Conservation (phyloP, 768 basidiomycete genomes). For the Peribolospora baueri region DNA sequence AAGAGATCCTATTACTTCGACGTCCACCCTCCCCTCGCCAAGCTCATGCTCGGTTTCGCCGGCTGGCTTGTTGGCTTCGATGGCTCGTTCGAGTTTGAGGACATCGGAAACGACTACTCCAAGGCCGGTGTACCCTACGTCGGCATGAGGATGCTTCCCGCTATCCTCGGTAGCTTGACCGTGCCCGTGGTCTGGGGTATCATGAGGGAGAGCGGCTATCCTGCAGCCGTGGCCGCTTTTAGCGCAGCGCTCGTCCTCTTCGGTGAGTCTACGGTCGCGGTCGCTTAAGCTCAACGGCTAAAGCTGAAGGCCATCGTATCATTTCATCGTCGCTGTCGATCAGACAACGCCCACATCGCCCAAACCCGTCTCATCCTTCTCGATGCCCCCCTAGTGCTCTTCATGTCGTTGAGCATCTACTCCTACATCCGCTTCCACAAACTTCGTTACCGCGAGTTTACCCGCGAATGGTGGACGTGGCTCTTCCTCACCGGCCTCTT, state of each 20-base stretch:
- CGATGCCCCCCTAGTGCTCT: slow-evolving; percentile 81
- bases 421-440: slow-evolving; percentile 85
- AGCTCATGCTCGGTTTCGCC: slow-evolving; percentile 73
- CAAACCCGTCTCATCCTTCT: slow-evolving; percentile 92
- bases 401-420: slow-evolving; percentile 82
- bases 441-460: slow-evolving; percentile 75
- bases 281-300: neutral
- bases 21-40: slow-evolving; percentile 92
- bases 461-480: slow-evolving; percentile 86
- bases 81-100: slow-evolving; percentile 77
- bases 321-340: too few relatives aligned
- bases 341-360: slow-evolving; percentile 86
- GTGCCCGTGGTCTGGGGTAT: slow-evolving; percentile 77
- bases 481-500: slow-evolving; percentile 65
- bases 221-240: slow-evolving; percentile 69
- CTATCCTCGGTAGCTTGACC: slow-evolving; percentile 70
- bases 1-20: slow-evolving; percentile 92
- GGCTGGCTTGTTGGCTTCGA: slow-evolving; percentile 96
- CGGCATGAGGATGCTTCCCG: slow-evolving; percentile 77
- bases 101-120: slow-evolving; percentile 82
- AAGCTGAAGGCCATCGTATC: neutral
- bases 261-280: slow-evolving; percentile 31
- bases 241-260: slow-evolving; percentile 66
- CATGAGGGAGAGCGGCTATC: slow-evolving; percentile 96
- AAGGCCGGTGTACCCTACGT: slow-evolving; percentile 71